phyloP scores from a whole-genome alignment of 2,329 filamentous ascomycete species.

The Ceratocystis diversiconidia region DNA sequence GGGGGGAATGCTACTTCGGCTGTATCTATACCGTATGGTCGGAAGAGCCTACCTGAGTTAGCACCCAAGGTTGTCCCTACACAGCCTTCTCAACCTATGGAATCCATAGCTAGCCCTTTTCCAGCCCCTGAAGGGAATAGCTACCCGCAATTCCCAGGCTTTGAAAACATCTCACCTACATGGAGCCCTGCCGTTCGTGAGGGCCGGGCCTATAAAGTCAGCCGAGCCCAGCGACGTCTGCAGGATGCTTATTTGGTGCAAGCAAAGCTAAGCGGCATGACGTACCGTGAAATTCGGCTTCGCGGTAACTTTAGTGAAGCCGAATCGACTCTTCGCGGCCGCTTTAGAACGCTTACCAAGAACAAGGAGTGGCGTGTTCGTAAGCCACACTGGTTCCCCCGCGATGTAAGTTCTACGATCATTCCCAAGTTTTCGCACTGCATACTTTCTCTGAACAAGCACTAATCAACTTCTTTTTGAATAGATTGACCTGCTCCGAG shows the following conservation, averaged over 20 bases:
- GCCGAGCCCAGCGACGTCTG: conserved; percentile 7
- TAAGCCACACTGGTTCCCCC: conserved; percentile 47
- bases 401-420: conserved; percentile 42
- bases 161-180: not conserved
- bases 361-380: conserved; percentile 45
- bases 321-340: conserved; percentile 58
- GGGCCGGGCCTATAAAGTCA: conserved; percentile 9
- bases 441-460: not conserved
- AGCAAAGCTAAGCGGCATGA: conserved; percentile 41
- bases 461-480: not conserved
- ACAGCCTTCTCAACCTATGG: not conserved
- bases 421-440: not conserved
- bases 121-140: too few species aligned
- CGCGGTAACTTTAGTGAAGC: conserved; percentile 45
- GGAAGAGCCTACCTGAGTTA: not conserved
- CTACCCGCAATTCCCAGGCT: too few species aligned
- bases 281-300: conserved; percentile 49
- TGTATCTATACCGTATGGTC: not conserved
- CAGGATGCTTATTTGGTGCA: conserved; percentile 39
- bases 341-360: conserved; percentile 52
- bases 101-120: too few species aligned
- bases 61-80: not conserved
- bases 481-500: conserved; percentile 33
- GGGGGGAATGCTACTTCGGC: not conserved
- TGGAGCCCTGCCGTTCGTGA: conserved; percentile 7